Evolutionary conservation across 2,329 filamentous ascomycete genomes (phyloP), one percentile per base, ranked within the genome.

Genomic region (Trichophyton simii): DNA sequence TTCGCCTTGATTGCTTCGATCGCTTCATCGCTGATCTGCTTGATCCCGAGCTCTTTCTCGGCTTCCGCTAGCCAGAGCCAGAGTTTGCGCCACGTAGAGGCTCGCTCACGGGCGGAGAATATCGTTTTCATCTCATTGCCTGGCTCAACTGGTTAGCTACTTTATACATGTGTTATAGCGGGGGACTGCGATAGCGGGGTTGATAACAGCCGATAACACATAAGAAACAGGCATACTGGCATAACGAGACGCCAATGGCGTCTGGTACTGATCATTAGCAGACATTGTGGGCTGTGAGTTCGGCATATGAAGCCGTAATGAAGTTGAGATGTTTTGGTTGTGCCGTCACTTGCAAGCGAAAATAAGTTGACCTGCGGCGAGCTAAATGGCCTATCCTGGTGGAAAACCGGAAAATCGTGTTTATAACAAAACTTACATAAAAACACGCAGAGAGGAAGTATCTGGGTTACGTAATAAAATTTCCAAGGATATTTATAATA

Each of bases 61-160:
- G 82, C 80, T 78, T 95, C 87, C 25, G 91, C 91, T 9, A 96
- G 86, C 76, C 82, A 85, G 52, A 92, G 78, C 91, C 91, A 96
- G 18, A 96, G 83, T 72, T 88, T 82, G 65, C 91, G 84, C 90
- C 90, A 95, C 61, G 85, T 90, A 48, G 83, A 86, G 73, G 86
- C 84, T 34, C 90, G 82, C 60, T 84, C 86, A 50, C 89, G 83
- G 63, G 86, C 83, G 67, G 85, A 87, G 79, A 96, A 96, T 64
- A 96, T 83, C 66, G 82, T 80, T 68, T 86, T 82, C 87, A 94
- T 91, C 75, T 88, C 87, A 63, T 58, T 58, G 60, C 58, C 58
- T 50, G 25, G 58, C 50, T 13, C 6, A 50, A 59, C n/a, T 44
- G 2, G 55, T 58, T 31, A 58, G 55, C 36, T 58, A 31, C 9